Evolutionary conservation across 2,329 filamentous ascomycete genomes (phyloP), one percentile per base, ranked within the genome.

Genomic region (Daldinia sp.): DNA sequence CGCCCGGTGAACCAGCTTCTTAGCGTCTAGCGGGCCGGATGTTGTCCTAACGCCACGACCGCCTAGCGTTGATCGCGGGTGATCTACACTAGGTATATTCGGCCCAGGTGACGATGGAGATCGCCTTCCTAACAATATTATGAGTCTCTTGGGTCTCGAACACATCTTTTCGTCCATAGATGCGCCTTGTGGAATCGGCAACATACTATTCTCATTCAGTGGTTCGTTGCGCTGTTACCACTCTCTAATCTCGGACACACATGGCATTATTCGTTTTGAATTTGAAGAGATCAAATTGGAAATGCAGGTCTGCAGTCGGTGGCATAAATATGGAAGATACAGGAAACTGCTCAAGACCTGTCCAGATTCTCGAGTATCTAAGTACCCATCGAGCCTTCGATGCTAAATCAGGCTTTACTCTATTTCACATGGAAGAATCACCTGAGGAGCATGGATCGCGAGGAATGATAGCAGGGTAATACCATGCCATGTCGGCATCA

Each of bases 381-480:
- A 47, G 53, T 19, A 5, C 10, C 17, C 34, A 15, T 45, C 29
- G 43, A 32, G 53, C 56, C 43, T 13, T 17, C 25, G 15, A 29
- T 53, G 30, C 41, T 17, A n/a, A 8, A 39, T 39, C 21, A 21
- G 35, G 15, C 32, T 4, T 54, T 19, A 29, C 17, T 51, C 32
- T 7, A 57, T 55, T 62, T 64, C 61, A 64, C 55, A 60, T 64
- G 64, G 50, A 53, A 63, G 27, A 34, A 45, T 3, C 39, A 7
- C 27, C 15, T 47, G 37, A 56, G 34, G 27, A 23, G 45, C 37
- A 41, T 17, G 19, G 7, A 11, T 13, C n/a, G n/a, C n/a, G 19
- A 62, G 29, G 43, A 29, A 4, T 10, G 32, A 19, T 29, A 13
- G 34, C 62, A 65, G 49, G 65, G 64, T 47, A 51, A 1, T 32